These are phyloP conservation scores for Hypomontagnella monticulosa DNA, from an alignment of 495 filamentous ascomycete genomes.

Conservation along the genomic window DNA sequence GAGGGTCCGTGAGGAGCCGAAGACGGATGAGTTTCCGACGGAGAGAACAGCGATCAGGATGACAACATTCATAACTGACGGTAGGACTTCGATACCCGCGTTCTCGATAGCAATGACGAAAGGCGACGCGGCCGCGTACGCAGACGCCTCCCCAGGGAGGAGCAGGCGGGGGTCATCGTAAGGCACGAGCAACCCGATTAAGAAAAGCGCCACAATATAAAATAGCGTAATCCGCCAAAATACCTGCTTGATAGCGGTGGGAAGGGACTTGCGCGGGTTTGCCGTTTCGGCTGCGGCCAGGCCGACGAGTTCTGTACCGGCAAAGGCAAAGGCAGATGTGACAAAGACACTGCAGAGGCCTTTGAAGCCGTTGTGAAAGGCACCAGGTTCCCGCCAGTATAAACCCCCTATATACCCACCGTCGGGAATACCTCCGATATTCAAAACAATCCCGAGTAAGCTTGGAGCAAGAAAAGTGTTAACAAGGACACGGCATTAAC, in stretches of 20 bases:
- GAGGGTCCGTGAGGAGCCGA: conserved; percentile 86
- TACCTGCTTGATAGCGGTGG: conserved; percentile 89
- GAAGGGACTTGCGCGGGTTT: conserved; percentile 87
- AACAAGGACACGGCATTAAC: conserved; percentile 14
- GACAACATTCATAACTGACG: conserved; percentile 88
- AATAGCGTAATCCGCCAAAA: conserved; percentile 96
- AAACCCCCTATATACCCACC: conserved; percentile 84
- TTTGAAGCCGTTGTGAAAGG: conserved; percentile 93
- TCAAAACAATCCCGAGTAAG: conserved; percentile 80
- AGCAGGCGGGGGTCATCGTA: conserved; percentile 71
- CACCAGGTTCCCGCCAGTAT: conserved; percentile 86
- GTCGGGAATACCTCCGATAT: conserved; percentile 78
- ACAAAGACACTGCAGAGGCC: conserved; percentile 94
- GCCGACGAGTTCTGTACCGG: conserved; percentile 93
- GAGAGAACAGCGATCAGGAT: conserved; percentile 89
- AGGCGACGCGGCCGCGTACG: conserved; percentile 74
- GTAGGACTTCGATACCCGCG: conserved; percentile 77
- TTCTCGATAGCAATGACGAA: conserved; percentile 90
- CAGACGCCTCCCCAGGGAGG: conserved; percentile 55
- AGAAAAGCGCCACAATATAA: conserved; percentile 77
- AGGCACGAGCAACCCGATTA: conserved; percentile 79
- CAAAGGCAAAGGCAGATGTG: conserved; percentile 90
- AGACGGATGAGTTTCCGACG: conserved; percentile 88
- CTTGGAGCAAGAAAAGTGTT: conserved; percentile 48
- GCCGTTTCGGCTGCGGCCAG: conserved; percentile 88